Conservation (phyloP, 176 grass and related monocot species). For the Oryza rufipogon region DNA sequence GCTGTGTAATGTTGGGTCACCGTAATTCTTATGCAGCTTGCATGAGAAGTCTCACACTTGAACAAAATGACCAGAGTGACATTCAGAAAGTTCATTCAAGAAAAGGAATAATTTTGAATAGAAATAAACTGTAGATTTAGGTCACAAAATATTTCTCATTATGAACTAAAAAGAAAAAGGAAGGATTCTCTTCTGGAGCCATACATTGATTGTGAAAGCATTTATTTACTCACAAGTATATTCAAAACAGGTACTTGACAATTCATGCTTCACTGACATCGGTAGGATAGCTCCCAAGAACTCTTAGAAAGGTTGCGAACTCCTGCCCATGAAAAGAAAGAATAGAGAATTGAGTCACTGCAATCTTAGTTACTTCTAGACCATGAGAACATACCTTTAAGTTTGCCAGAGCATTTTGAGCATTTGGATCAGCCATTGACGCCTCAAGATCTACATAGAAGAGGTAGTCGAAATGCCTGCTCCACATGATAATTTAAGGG, state of each 20-base stretch:
- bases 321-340: conserved; percentile 47
- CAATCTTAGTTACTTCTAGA: neutral
- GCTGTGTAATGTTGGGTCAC: neutral
- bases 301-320: conserved; percentile 74
- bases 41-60: neutral
- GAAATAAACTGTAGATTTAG: neutral
- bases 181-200: neutral
- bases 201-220: neutral
- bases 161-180: neutral
- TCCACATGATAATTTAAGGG: neutral
- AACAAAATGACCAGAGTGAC: neutral
- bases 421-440: conserved; percentile 83
- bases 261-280: conserved; percentile 66
- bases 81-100: neutral
- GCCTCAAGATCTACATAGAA: conserved; percentile 95
- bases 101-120: neutral
- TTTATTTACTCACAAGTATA: neutral
- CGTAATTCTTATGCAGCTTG: neutral
- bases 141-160: neutral
- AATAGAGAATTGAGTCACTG: neutral
- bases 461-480: conserved; percentile 86
- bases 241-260: neutral
- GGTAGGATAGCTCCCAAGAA: conserved; percentile 78
- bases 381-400: conserved; percentile 56
- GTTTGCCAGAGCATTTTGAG: conserved; percentile 77